phyloP scores from a whole-genome alignment of 2,329 filamentous ascomycete genomes.

The Penicillium sp. region DNA sequence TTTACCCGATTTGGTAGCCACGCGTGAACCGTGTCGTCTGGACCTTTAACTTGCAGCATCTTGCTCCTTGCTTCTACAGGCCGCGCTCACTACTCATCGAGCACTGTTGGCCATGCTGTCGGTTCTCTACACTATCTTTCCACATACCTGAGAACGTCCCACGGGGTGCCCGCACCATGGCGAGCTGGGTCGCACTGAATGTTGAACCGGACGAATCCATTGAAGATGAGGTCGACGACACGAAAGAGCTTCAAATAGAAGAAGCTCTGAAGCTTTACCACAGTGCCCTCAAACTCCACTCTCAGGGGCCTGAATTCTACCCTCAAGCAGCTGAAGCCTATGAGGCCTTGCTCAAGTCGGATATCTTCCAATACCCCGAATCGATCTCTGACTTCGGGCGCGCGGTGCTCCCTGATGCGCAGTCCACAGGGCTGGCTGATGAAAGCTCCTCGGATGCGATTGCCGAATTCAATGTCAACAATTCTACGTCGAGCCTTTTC shows the following conservation, averaged over 20 bases:
- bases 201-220: constrained; percentile 87
- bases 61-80: too few relatives aligned
- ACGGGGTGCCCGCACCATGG: constrained; percentile 38
- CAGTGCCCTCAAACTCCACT: constrained; percentile 82
- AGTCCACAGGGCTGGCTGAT: constrained; percentile 18
- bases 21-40: constrained; percentile 20
- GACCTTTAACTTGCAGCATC: too few relatives aligned
- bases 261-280: constrained; percentile 95
- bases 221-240: constrained; percentile 91
- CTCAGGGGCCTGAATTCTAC: constrained; percentile 75
- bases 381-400: constrained; percentile 80
- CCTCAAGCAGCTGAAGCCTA: constrained; percentile 78
- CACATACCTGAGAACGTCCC: constrained; percentile 7
- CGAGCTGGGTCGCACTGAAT: constrained; percentile 81
- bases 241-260: constrained; percentile 94
- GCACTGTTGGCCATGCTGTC: constrained; percentile 23
- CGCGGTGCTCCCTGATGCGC: constrained; percentile 52
- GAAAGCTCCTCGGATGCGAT: constrained; percentile 28
- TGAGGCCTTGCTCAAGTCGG: constrained; percentile 77
- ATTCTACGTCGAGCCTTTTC: constrained; percentile 73
- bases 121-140: neutral
- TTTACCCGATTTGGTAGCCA: constrained; percentile 18
- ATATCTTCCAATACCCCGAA: constrained; percentile 91
- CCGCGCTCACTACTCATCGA: too few relatives aligned
- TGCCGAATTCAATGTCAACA: constrained; percentile 60